Evolutionary conservation across 2,329 filamentous ascomycete species (phyloP).

Genomic region (Colletotrichum magnum): DNA sequence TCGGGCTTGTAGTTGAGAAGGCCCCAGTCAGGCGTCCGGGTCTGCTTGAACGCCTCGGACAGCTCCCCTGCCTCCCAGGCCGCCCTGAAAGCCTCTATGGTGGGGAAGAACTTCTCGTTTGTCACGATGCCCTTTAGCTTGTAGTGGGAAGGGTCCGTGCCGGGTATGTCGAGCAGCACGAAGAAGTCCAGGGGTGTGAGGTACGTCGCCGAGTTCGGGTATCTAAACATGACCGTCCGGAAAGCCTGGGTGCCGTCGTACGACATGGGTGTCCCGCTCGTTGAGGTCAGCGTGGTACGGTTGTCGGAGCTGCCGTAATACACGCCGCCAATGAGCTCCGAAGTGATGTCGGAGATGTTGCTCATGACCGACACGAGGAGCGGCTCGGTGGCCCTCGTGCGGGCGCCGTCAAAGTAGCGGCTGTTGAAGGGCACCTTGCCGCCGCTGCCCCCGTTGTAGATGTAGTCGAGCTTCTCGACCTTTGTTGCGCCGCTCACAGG

Average conservation of each 20-base stretch:
- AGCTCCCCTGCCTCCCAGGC: slow-evolving; percentile 57
- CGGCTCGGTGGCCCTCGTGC: slow-evolving; percentile 50
- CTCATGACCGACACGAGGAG: slow-evolving; percentile 56
- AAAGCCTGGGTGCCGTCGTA: slow-evolving; percentile 57
- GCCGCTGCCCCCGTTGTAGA: slow-evolving; percentile 58
- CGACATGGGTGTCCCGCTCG: slow-evolving; percentile 52
- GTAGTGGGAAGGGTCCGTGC: slow-evolving; percentile 59
- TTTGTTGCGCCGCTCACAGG: slow-evolving; percentile 56
- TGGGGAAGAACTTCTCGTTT: slow-evolving; percentile 54
- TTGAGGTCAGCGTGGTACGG: slow-evolving; percentile 50
- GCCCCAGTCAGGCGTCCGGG: slow-evolving; percentile 51
- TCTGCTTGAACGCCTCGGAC: slow-evolving; percentile 51
- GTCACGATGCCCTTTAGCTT: slow-evolving; percentile 59
- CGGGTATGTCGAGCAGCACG: slow-evolving; percentile 57
- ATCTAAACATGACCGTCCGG: slow-evolving; percentile 58
- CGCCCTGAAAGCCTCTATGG: slow-evolving; percentile 49
- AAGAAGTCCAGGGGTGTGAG: slow-evolving; percentile 62
- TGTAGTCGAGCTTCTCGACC: slow-evolving; percentile 56
- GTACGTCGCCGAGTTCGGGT: slow-evolving; percentile 55
- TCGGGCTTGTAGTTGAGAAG: slow-evolving; percentile 51
- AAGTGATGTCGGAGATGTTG: slow-evolving; percentile 62
- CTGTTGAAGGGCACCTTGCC: slow-evolving; percentile 53
- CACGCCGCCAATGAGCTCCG: slow-evolving; percentile 52
- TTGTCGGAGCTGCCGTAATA: slow-evolving; percentile 51
- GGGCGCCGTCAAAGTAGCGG: slow-evolving; percentile 50